Evolutionary conservation across 768 basidiomycete species (phyloP).

Genomic region (Trichaptum fuscoviolaceum): DNA sequence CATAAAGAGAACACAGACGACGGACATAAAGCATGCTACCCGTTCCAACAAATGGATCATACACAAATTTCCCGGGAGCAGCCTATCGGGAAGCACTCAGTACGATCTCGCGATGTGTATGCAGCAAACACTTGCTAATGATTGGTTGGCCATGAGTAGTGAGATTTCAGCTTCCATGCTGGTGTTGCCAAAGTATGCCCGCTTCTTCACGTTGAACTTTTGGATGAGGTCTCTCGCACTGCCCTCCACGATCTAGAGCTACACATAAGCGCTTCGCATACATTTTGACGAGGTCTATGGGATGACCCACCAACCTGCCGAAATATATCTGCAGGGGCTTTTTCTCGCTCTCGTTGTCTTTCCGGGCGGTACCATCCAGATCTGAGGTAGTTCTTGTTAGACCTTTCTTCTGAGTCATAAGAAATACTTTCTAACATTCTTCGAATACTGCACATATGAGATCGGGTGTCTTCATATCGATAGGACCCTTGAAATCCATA

Average conservation of each 20-base stretch:
- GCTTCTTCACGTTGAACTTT: conserved; percentile 83
- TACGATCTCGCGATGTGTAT: background rate
- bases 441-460: conserved; percentile 73
- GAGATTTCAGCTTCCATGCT: conserved; percentile 98
- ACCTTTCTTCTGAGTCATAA: background rate
- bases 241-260: conserved; percentile 50
- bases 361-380: conserved; percentile 39
- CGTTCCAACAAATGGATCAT: conserved; percentile 94
- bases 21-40: conserved; percentile 87
- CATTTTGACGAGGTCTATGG: background rate
- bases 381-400: conserved; percentile 30
- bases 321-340: conserved; percentile 70
- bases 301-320: conserved; percentile 72
- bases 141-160: conserved; percentile 94
- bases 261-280: conserved; percentile 11
- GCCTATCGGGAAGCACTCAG: conserved; percentile 42
- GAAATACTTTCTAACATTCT: conserved; percentile 59
- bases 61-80: conserved; percentile 82
- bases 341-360: conserved; percentile 57
- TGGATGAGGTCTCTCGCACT: conserved; percentile 62
- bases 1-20: background rate
- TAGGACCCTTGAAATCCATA: conserved; percentile 77
- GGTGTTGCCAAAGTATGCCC: conserved; percentile 90
- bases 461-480: conserved; percentile 77
- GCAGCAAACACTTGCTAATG: conserved; percentile 54